Conservation (phyloP, 2,329 filamentous ascomycete species). For the Davidsoniella virescens region DNA sequence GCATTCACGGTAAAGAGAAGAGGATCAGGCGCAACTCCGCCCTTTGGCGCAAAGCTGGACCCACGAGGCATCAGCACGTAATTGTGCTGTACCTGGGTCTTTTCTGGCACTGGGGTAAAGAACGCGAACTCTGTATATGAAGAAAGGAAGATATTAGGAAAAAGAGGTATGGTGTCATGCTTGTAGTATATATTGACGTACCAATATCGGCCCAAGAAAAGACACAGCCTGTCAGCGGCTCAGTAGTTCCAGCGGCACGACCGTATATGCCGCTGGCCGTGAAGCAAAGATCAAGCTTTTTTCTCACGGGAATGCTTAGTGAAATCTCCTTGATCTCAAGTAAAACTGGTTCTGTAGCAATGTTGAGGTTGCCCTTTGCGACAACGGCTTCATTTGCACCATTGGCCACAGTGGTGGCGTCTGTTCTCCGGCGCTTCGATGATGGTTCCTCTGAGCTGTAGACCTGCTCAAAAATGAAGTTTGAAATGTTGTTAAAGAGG, state of each 20-base stretch:
- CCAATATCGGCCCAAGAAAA: constrained; percentile 48
- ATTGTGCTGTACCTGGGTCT: constrained; percentile 48
- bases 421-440: constrained; percentile 36
- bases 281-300: constrained; percentile 51
- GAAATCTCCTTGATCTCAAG: constrained; percentile 51
- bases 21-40: constrained; percentile 34
- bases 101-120: constrained; percentile 48
- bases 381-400: constrained; percentile 19
- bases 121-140: constrained; percentile 39
- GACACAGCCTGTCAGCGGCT: constrained; percentile 35
- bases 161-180: not conserved
- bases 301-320: constrained; percentile 49
- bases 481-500: constrained; percentile 41
- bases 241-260: constrained; percentile 32
- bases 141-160: constrained; percentile 5
- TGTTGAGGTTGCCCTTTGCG: constrained; percentile 13
- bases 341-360: constrained; percentile 30
- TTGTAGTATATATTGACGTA: constrained; percentile 20
- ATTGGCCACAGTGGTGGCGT: constrained; percentile 18
- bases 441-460: constrained; percentile 28
- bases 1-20: constrained; percentile 48
- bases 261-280: constrained; percentile 44
- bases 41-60: constrained; percentile 34
- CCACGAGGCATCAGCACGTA: constrained; percentile 45
- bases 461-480: constrained; percentile 31